phyloP scores from a whole-genome alignment of 805 yeast species.

The Crinitomyces ghanaensis region DNA sequence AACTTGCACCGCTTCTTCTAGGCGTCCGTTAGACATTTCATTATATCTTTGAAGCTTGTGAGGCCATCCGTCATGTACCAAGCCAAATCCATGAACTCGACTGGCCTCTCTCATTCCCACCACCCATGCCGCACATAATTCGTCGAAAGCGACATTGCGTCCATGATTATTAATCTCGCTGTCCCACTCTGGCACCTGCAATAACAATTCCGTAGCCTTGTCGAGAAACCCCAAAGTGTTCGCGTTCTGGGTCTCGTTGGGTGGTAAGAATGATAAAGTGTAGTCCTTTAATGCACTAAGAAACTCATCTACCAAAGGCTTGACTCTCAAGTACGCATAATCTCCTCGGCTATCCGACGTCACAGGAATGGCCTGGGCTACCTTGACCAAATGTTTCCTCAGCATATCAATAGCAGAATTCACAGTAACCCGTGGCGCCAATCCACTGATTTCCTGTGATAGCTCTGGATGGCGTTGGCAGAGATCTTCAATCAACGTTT shows the following conservation, averaged over 20 bases:
- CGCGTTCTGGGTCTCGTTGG: conserved; percentile 44
- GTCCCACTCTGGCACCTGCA: conserved; percentile 54
- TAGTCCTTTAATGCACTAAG: conserved; percentile 63
- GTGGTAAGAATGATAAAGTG: conserved; percentile 61
- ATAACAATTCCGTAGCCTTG: conserved; percentile 47
- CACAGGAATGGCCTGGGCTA: conserved; percentile 52
- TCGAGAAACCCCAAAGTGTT: conserved; percentile 52
- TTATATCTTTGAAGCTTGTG: conserved; percentile 35
- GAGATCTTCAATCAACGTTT: conserved; percentile 39
- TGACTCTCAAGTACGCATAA: conserved; percentile 65
- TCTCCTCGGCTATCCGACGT: conserved; percentile 63
- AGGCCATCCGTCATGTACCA: conserved; percentile 31
- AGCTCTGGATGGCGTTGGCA: conserved; percentile 55
- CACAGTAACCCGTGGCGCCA: conserved; percentile 50
- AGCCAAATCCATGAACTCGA: conserved; percentile 29
- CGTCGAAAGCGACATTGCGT: conserved; percentile 45
- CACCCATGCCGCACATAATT: conserved; percentile 48
- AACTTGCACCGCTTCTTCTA: conserved; percentile 35
- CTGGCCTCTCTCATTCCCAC: conserved; percentile 31
- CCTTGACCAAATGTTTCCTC: conserved; percentile 31
- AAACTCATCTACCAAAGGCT: conserved; percentile 56
- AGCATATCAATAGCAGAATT: conserved; percentile 41
- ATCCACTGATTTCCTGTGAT: conserved; percentile 33
- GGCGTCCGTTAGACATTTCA: conserved; percentile 31
- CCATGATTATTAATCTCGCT: conserved; percentile 33